phyloP scores from a whole-genome alignment of 768 basidiomycete species.

The Phallus indusiatus region DNA sequence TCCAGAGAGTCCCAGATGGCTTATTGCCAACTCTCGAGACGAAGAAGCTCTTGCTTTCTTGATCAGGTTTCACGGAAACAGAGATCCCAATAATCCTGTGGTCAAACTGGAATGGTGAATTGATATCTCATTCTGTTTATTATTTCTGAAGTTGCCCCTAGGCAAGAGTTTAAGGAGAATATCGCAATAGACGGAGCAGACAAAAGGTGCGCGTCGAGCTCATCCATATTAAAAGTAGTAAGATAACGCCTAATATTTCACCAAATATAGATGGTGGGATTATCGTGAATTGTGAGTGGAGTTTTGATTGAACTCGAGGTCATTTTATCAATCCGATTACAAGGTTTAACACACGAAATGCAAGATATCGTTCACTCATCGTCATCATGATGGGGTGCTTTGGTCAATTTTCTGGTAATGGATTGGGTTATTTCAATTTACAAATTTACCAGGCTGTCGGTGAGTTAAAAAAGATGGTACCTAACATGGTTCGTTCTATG shows the following conservation, averaged over 20 bases:
- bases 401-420: conserved; percentile 25
- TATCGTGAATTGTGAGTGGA: conserved; percentile 31
- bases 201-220: conserved; percentile 24
- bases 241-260: background rate
- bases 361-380: conserved; percentile 37
- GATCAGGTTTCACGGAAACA: conserved; percentile 44
- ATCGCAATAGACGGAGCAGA: conserved; percentile 42
- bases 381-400: conserved; percentile 35
- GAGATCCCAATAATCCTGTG: conserved; percentile 37
- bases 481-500: background rate
- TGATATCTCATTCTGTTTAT: background rate
- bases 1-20: conserved; percentile 43
- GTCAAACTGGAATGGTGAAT: conserved; percentile 39
- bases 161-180: conserved; percentile 37
- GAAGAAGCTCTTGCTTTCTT: conserved; percentile 41
- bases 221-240: background rate
- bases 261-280: conserved; percentile 32
- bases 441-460: conserved; percentile 16
- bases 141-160: background rate
- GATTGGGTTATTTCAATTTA: conserved; percentile 34
- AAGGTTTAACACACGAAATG: conserved; percentile 33
- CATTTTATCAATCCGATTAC: background rate
- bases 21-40: conserved; percentile 38
- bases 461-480: background rate
- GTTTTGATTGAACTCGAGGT: background rate